These are phyloP conservation scores for Candida namnaoensis DNA, from an alignment of 805 yeast genomes.

Conservation along the genomic window DNA sequence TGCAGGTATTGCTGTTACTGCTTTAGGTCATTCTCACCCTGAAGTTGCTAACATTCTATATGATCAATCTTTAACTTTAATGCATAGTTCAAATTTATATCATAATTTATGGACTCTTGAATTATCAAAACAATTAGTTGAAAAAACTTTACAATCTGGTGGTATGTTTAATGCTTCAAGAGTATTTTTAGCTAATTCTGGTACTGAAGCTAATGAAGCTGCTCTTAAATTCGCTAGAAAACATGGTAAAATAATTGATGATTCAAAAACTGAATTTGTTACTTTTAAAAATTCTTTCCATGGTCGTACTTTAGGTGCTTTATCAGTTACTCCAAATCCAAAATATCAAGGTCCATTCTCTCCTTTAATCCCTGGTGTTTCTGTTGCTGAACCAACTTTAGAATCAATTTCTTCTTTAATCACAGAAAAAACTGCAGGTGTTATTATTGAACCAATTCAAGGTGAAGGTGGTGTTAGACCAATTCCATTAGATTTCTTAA, in stretches of 20 bases:
- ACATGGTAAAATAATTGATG: conserved; percentile 50
- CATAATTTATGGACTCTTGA: conserved; percentile 80
- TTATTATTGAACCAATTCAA: conserved; percentile 94
- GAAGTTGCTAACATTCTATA: conserved; percentile 61
- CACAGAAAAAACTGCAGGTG: conserved; percentile 55
- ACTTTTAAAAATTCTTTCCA: conserved; percentile 91
- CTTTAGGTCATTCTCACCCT: conserved; percentile 79
- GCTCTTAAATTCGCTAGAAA: conserved; percentile 77
- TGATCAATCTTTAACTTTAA: conserved; percentile 64
- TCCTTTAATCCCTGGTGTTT: conserved; percentile 87
- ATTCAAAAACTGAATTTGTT: conserved; percentile 63
- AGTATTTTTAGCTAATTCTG: conserved; percentile 65
- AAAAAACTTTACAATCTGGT: conserved; percentile 58
- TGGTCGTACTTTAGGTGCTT: conserved; percentile 91
- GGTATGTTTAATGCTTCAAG: conserved; percentile 77
- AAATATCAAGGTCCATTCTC: conserved; percentile 89
- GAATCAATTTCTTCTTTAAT: conserved; percentile 44
- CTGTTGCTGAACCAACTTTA: conserved; percentile 55
- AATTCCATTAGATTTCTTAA: conserved; percentile 54
- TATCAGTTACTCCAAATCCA: conserved; percentile 85
- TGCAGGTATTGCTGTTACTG: conserved; percentile 97
- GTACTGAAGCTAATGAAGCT: conserved; percentile 77
- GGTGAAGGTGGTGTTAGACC: conserved; percentile 95
- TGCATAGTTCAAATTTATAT: conserved; percentile 83
- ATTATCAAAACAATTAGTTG: conserved; percentile 62